Evolutionary conservation across 2,329 filamentous ascomycete species (phyloP), one percentile per base, ranked within the genome.

Genomic region (Scolecobasidium constrictum): DNA sequence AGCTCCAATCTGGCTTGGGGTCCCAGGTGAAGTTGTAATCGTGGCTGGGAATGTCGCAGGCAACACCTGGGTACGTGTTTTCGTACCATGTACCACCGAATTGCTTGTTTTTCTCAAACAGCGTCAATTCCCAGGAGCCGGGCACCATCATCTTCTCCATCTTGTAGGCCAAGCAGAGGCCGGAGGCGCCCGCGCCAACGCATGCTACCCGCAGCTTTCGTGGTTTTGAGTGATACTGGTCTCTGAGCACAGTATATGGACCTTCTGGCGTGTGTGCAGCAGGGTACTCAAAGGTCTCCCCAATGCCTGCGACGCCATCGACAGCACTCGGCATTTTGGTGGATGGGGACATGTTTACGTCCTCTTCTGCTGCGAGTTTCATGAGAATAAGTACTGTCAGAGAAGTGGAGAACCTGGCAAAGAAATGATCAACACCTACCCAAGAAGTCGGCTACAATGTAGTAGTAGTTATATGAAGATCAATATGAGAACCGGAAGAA

Each of bases 21-120:
- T 70, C 66, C 69, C 72, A 79, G 2, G 73, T 72, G 52, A 76
- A 78, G 52, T 77, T 75, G 52, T 80, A 80, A 55, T 73, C 77
- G 57, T 78, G 75, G 2, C 53, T 48, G 28, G 56, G 56, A 18
- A 60, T 58, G 46, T 60, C 56, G 43, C 57, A 60, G 19, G 55
- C 56, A 12, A 56, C 51, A 38, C 57, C 57, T 3, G 56, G 56
- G 39, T 60, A 59, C 2, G 51, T 54, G 39, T 59, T 59, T 44
- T 59, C 56, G 7, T 47, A 47, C 45, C 45, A 47, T 12, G 45
- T 47, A 4, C 45, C 45, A 2, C 36, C 45, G 18, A 47, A 36
- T 17, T 47, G 36, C 4, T 34, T 15, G 28, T 47, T 47, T 31
- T 46, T 47, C 26, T 47, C 45, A 21, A 15, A 48, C 5, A 48